Base-by-base conservation (phyloP, 805 yeast genomes). In the Wickerhamiella musiphila region DNA sequence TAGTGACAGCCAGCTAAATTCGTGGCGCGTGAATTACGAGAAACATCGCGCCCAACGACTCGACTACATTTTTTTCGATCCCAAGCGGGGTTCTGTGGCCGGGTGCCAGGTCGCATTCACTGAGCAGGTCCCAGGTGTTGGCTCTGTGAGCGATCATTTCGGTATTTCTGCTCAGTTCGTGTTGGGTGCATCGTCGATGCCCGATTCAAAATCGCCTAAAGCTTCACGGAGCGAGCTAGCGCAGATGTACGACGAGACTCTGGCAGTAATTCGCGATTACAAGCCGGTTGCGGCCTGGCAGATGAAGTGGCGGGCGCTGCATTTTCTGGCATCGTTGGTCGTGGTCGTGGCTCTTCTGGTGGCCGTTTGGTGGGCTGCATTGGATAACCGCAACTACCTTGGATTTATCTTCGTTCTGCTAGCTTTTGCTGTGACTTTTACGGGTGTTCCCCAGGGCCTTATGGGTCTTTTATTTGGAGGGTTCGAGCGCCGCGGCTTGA, bases 121-220 rank as follows among this genome's bases (percentile, higher is more conserved):
- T 1, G 93, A 79, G 28, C 47, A 51, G 15, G 56, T 79, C 6
- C 75, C 78, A 0, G 62, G 57, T 1, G 60, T 78, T 1, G 82
- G 92, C 18, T 77, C 93, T 4, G 74, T 68, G 39, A 81, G 94
- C 1, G 98, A 90, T 49, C 98, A 90, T 58, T 90, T 90, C 61
- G 98, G 86, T 8, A 46, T 61, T 21, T 45, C 47, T 17, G 54
- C 57, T 15, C 24, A 39, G 14, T 44, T 47, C 35, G 23, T 19
- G 7, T 26, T 44, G 15, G 23, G 22, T 3, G 26, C 25, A 18
- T 17, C 29, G 24, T 12, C 12, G 6, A 7, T 11, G 15, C 26
- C 8, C 15, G 13, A 7, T n/a, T 15, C 26, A n/a, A n/a, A 14
- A n/a, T 6, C 8, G 8, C 6, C 12, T 15, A 14, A 23, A 7